A percentile compares a stretch with the other conserved stretches of the same genome.
Conservation (phyloP, 1,284 basidiomycete species). For the Earliella scabrosa region DNA sequence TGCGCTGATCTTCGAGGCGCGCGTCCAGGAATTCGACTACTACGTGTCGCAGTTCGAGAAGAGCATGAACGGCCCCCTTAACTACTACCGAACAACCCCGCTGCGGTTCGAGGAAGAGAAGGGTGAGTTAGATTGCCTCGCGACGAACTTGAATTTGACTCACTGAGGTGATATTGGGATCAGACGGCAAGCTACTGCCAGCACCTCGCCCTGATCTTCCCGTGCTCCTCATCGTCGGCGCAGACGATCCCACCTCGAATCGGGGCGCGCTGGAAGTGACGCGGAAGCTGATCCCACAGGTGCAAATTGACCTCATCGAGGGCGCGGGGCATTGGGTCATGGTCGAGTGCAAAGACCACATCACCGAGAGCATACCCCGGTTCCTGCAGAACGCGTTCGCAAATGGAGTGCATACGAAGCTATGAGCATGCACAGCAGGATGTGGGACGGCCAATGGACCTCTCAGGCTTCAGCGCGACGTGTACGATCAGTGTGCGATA, state of each 20-base stretch:
- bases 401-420: slow-evolving; percentile 21
- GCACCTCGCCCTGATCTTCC: slow-evolving; percentile 52
- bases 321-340: slow-evolving; percentile 70
- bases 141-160: slow-evolving; percentile 1
- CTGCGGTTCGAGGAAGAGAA: slow-evolving; percentile 65
- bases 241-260: slow-evolving; percentile 46
- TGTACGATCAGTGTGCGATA: background rate
- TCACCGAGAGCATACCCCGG: slow-evolving; percentile 48
- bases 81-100: slow-evolving; percentile 68
- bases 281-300: slow-evolving; percentile 49
- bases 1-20: background rate
- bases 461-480: background rate
- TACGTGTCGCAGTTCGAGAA: slow-evolving; percentile 49
- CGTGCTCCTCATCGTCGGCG: slow-evolving; percentile 66
- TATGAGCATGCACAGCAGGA: slow-evolving; percentile 13
- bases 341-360: slow-evolving; percentile 56
- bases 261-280: slow-evolving; percentile 35
- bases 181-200: slow-evolving; percentile 45
- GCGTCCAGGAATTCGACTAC: slow-evolving; percentile 54
- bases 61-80: slow-evolving; percentile 70
- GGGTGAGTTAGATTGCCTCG: slow-evolving; percentile 39
- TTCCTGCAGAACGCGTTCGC: slow-evolving; percentile 43
- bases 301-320: slow-evolving; percentile 54
- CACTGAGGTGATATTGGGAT: slow-evolving; percentile 13
- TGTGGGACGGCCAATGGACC: background rate